These are phyloP conservation scores for Fraxinus latifolia DNA, from an alignment of 305 asterid species.

Conservation along the genomic window DNA sequence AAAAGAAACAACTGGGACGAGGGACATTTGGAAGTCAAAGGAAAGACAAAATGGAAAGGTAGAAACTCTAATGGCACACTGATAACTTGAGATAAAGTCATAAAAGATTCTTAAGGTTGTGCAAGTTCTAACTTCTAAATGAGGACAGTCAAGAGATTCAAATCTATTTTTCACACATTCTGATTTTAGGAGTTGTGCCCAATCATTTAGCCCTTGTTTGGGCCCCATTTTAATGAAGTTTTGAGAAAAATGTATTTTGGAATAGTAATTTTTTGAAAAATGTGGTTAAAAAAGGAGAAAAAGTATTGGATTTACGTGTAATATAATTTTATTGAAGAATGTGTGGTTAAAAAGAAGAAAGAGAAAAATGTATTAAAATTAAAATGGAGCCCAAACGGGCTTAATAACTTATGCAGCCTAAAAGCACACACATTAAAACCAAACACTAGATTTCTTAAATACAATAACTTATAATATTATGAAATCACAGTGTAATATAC, in stretches of 20 bases:
- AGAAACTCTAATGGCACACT: neutral
- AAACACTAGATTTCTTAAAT: neutral
- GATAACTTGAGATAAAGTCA: neutral
- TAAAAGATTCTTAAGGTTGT: neutral
- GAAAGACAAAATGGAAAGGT: conserved; percentile 10
- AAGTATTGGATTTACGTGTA: too few relatives aligned
- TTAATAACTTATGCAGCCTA: conserved; percentile 3
- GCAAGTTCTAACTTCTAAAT: conserved; percentile 5
- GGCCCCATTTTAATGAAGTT: too few relatives aligned
- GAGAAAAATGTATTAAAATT: too few relatives aligned
- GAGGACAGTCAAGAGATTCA: neutral
- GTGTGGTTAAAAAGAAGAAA: too few relatives aligned
- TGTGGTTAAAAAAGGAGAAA: too few relatives aligned
- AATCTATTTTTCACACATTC: neutral
- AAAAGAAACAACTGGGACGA: neutral
- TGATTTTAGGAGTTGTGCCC: conserved; percentile 7
- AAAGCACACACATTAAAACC: neutral
- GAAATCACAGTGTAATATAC: neutral
- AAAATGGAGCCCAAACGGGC: too few relatives aligned
- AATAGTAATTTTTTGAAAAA: too few relatives aligned
- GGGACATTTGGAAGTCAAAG: neutral
- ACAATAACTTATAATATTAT: neutral
- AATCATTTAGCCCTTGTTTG: neutral
- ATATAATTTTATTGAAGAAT: too few relatives aligned
- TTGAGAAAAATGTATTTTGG: too few relatives aligned